phyloP scores from a whole-genome alignment of 495 filamentous ascomycete species.

The Tricharina praecox region DNA sequence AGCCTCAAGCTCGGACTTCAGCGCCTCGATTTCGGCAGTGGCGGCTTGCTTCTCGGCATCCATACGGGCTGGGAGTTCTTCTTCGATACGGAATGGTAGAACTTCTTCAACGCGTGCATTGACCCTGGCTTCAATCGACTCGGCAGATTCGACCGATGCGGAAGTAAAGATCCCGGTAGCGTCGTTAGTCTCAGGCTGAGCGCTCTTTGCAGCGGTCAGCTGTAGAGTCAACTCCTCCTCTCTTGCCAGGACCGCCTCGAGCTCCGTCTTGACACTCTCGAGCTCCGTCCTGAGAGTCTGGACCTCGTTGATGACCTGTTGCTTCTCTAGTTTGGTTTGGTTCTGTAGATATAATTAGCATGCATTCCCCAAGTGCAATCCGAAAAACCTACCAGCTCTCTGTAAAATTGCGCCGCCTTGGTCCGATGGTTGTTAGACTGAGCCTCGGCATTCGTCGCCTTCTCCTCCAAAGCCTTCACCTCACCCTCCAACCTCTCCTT shows the following conservation, averaged over 20 bases:
- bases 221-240: slow-evolving; percentile 28
- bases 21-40: no score
- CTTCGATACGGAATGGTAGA: no score
- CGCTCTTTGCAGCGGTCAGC: slow-evolving; percentile 20
- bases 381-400: slow-evolving; percentile 15
- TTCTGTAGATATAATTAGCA: slow-evolving; percentile 1
- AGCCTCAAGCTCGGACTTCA: slow-evolving; percentile 1
- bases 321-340: not conserved
- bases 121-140: no score
- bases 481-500: slow-evolving; percentile 19
- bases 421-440: slow-evolving; percentile 3
- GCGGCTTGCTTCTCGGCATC: no score
- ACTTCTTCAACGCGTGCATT: no score
- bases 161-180: no score
- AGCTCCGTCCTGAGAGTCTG: slow-evolving; percentile 2
- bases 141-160: no score
- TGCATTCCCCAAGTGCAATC: not conserved
- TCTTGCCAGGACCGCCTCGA: slow-evolving; percentile 22
- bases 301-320: not conserved
- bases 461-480: slow-evolving; percentile 32
- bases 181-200: slow-evolving; percentile 30
- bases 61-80: no score
- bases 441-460: slow-evolving; percentile 23
- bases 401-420: slow-evolving; percentile 11
- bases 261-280: slow-evolving; percentile 1